Evolutionary conservation across 2,329 filamentous ascomycete genomes (phyloP).

Genomic region (Talaromyces rugulosus): DNA sequence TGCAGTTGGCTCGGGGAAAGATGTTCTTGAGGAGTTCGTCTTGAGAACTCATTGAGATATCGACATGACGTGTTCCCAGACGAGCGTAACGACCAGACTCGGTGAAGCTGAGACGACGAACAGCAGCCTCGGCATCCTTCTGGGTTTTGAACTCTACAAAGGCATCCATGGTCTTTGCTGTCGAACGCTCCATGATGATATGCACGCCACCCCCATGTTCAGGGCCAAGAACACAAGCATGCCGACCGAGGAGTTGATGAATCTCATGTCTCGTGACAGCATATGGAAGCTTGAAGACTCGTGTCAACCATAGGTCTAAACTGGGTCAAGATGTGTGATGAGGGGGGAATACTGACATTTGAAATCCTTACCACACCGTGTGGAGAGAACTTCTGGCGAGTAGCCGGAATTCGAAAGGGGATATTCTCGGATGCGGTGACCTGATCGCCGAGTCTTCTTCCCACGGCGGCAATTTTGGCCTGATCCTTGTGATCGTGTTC

Average conservation of each 20-base stretch:
- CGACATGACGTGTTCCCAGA: conserved; percentile 46
- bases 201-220: conserved; percentile 46
- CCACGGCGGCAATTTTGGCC: conserved; percentile 1
- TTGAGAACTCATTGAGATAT: conserved; percentile 44
- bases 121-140: conserved; percentile 35
- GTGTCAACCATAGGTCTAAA: conserved; percentile 10
- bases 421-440: conserved; percentile 3
- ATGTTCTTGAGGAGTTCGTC: conserved; percentile 48
- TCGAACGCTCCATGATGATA: conserved; percentile 55
- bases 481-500: conserved; percentile 4
- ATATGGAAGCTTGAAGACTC: conserved; percentile 44
- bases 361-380: conserved; percentile 32
- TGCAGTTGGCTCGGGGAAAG: conserved; percentile 50
- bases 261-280: conserved; percentile 48
- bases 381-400: background rate
- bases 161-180: conserved; percentile 54
- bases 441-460: conserved; percentile 1
- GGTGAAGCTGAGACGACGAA: conserved; percentile 32
- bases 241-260: conserved; percentile 43
- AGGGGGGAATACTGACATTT: conserved; percentile 28
- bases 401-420: conserved; percentile 5
- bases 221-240: conserved; percentile 34
- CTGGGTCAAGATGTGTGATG: background rate
- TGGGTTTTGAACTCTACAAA: conserved; percentile 44
- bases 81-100: conserved; percentile 36